Evolutionary conservation across 1,139 yeast species (phyloP).

Genomic region (Candida sp.): DNA sequence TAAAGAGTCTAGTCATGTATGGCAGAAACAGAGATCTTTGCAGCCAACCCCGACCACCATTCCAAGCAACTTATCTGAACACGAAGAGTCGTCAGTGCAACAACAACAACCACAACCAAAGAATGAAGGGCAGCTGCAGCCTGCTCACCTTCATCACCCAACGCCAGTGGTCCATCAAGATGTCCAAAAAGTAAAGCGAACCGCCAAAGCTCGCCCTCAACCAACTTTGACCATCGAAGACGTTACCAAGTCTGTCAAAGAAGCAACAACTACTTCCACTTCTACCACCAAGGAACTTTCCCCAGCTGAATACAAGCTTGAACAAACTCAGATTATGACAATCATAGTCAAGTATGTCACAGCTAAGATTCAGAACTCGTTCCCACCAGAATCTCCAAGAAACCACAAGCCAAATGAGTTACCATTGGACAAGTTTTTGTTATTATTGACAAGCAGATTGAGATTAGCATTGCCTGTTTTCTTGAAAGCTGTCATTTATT

Average conservation of each 20-base stretch:
- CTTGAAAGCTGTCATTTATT: conserved; percentile 47
- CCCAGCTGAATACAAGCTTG: conserved; percentile 20
- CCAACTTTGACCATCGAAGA: conserved; percentile 9
- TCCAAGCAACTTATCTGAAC: conserved; percentile 6
- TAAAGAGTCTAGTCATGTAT: conserved; percentile 9
- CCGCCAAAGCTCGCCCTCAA: not conserved
- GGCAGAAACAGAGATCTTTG: conserved; percentile 13
- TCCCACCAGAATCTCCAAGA: conserved; percentile 43
- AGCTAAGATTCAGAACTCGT: conserved; percentile 48
- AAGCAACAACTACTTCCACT: not conserved
- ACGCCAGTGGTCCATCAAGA: conserved; percentile 5
- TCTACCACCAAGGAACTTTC: conserved; percentile 7
- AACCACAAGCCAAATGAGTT: conserved; percentile 30
- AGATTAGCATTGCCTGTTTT: conserved; percentile 40
- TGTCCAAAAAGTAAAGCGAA: not conserved
- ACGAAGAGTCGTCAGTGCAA: not conserved
- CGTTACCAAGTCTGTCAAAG: conserved; percentile 8
- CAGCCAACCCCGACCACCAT: conserved; percentile 16
- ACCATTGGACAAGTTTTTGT: conserved; percentile 46
- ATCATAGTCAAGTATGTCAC: conserved; percentile 49
- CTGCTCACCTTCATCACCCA: conserved; percentile 2
- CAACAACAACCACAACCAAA: conserved; percentile 5
- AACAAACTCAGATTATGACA: conserved; percentile 43
- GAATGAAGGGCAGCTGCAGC: not conserved
- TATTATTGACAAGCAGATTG: conserved; percentile 43